phyloP scores from a whole-genome alignment of 2,329 filamentous ascomycete genomes.

The Botrytis medusae region DNA sequence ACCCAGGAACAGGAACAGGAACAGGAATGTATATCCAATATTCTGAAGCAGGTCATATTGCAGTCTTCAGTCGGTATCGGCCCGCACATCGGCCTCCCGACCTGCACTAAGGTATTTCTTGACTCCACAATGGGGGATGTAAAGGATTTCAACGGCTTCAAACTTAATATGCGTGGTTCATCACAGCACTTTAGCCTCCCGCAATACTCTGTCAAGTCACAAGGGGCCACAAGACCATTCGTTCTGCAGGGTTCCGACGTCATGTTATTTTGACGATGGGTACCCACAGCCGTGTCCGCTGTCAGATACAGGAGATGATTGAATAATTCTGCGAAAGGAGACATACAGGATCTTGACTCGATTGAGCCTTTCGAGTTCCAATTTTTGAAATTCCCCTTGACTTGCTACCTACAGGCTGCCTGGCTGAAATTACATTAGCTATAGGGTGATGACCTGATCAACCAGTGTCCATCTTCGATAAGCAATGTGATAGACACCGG shows the following conservation, averaged over 20 bases:
- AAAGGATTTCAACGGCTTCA: conserved; percentile 20
- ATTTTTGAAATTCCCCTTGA: not conserved
- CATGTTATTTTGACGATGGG: conserved; percentile 33
- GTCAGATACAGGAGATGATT: conserved; percentile 27
- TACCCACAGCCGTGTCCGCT: conserved; percentile 33
- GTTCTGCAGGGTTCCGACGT: conserved; percentile 36
- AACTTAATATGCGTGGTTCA: conserved; percentile 22
- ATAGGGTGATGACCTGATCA: conserved; percentile 18
- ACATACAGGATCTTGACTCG: conserved; percentile 13
- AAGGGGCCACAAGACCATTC: conserved; percentile 26
- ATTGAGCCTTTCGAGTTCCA: conserved; percentile 8
- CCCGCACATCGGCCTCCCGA: conserved; percentile 17
- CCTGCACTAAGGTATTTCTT: conserved; percentile 18
- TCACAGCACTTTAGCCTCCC: conserved; percentile 20
- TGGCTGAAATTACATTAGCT: conserved; percentile 4
- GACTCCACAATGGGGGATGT: conserved; percentile 22
- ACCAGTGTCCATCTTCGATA: conserved; percentile 29
- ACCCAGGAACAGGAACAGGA: conserved; percentile 4
- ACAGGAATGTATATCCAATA: not conserved
- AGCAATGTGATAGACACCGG: conserved; percentile 20
- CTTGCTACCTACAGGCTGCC: not conserved
- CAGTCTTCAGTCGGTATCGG: conserved; percentile 20
- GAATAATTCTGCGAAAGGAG: conserved; percentile 17
- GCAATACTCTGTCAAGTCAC: conserved; percentile 17
- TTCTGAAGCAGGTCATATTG: conserved; percentile 6